Evolutionary conservation across 768 basidiomycete species (phyloP).

Genomic region (Mycena maculata): DNA sequence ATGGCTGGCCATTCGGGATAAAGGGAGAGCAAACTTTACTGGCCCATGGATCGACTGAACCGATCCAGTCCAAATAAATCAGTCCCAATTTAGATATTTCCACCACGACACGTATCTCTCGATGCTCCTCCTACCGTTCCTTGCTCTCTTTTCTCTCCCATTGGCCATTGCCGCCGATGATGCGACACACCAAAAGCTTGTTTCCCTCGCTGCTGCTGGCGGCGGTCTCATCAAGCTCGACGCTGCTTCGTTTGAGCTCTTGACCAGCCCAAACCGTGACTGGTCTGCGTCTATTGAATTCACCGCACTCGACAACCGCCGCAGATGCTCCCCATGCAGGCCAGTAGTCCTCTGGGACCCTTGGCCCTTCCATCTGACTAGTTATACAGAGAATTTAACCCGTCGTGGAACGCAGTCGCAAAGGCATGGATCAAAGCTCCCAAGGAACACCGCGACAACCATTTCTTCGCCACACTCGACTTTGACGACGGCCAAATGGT

Average conservation of each 20-base stretch:
- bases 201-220: constrained; percentile 73
- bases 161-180: constrained; percentile 46
- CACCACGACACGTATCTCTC: constrained; percentile 43
- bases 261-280: constrained; percentile 79
- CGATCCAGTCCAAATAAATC: no score
- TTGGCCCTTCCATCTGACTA: constrained; percentile 7
- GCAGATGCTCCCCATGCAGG: constrained; percentile 95
- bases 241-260: constrained; percentile 77
- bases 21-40: not conserved
- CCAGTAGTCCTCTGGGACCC: constrained; percentile 52
- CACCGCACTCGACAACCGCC: constrained; percentile 84
- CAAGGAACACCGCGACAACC: constrained; percentile 71
- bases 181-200: constrained; percentile 65
- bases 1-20: constrained; percentile 69
- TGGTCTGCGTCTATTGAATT: constrained; percentile 92
- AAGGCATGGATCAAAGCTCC: constrained; percentile 82
- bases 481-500: constrained; percentile 81
- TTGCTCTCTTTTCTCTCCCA: constrained; percentile 43
- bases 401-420: constrained; percentile 83
- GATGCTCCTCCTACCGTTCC: constrained; percentile 41
- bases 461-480: constrained; percentile 95
- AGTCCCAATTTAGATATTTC: no score
- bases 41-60: no score
- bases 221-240: constrained; percentile 89
- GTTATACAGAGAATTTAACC: constrained; percentile 80